Base-by-base conservation (phyloP, 2,329 filamentous ascomycete genomes). In the Sporothrix brunneoviolacea region DNA sequence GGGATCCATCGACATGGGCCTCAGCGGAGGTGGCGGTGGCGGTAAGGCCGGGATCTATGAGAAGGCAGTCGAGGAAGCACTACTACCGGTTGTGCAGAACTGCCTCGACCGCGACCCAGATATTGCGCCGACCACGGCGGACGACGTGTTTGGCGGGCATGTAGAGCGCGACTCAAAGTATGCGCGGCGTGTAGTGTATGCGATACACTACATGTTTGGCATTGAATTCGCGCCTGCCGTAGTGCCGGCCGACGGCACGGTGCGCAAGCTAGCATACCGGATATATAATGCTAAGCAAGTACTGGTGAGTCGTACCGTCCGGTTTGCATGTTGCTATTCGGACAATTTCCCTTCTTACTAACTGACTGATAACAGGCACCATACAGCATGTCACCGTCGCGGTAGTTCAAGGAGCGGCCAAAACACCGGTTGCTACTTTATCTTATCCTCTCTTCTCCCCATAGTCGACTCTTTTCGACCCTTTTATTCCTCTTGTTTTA, bases 231-330 rank as follows among this genome's bases (percentile, higher is more conserved):
- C 93, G 2, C 85, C 91, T 0, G 88, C 89, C 39, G 91, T 97
- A 1, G 93, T 98, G 28, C 82, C 87, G 47, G 90, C 91, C 0
- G 93, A 98, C 69, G 89, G 93, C 6, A 94, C 84, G 59, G 87
- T 97, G 53, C 82, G 79, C 62, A 95, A 95, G 64, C 72, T 98
- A 56, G 90, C 91, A 6, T 96, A 91, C 91, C 80, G 93, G 62
- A 88, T 98, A 56, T 93, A 86, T 66, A 95, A 95, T 65, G 93
- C 93, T 32, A 96, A 96, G 74, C 88, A 91, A 69, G 93, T 95
- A 57, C 68, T 97, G 70, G 89, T 94, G 73, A 72, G 86, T 77
- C 9, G 42, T 21, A 4, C 15, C 4, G 21, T 36, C 10, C 13
- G 21, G n/a, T n/a, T n/a, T n/a, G n/a, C n/a, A n/a, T n/a, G n/a